These are phyloP conservation scores for Cercospora nicotianae DNA, from an alignment of 2,329 filamentous ascomycete species.

Conservation along the genomic window DNA sequence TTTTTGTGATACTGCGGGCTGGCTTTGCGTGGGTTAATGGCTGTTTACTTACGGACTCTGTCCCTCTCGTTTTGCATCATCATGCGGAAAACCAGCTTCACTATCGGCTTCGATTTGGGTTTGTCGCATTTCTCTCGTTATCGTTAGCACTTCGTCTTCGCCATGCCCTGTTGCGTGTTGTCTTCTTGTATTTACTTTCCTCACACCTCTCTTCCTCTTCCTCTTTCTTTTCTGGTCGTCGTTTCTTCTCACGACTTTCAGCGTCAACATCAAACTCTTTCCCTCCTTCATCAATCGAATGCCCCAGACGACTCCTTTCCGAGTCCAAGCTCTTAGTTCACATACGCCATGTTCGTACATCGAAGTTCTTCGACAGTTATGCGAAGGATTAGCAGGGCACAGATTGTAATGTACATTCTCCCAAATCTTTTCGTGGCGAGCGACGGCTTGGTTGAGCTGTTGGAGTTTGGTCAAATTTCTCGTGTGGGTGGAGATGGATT, in stretches of 20 bases:
- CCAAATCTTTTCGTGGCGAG: not conserved
- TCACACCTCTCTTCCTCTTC: not conserved
- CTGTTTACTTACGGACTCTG: not conserved
- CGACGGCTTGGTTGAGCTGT: not conserved
- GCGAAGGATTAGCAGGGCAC: not conserved
- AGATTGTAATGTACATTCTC: not conserved
- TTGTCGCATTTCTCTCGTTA: not conserved
- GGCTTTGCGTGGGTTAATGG: not conserved
- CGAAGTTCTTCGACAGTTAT: not conserved
- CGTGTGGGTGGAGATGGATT: too few relatives aligned
- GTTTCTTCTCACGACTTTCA: not conserved
- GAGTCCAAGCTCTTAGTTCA: not conserved
- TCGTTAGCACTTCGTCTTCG: not conserved
- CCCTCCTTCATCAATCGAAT: not conserved
- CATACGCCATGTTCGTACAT: not conserved
- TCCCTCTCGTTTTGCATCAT: not conserved
- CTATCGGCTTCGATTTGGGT: not conserved
- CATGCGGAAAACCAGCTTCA: not conserved
- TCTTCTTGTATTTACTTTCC: not conserved
- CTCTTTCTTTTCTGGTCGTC: not conserved
- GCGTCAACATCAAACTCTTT: not conserved
- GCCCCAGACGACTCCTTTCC: not conserved
- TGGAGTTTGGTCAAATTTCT: not conserved
- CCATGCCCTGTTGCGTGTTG: not conserved
- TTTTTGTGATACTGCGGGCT: not conserved